Base-by-base conservation (phyloP, 371 early-diverging fungal species). In the Rhizopus delemar region DNA sequence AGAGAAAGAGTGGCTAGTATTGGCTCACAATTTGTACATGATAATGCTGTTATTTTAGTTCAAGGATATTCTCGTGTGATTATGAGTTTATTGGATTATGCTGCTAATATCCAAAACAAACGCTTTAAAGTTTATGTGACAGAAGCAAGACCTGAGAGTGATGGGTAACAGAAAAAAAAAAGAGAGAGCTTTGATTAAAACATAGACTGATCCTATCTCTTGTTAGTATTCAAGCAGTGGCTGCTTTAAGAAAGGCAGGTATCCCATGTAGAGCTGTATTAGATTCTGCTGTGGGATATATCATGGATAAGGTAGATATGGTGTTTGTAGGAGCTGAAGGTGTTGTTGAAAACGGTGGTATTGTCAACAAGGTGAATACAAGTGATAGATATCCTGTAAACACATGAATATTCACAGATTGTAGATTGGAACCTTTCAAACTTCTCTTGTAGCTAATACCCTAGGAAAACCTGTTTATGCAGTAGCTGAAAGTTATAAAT, bases 301-400 rank as follows among this genome's bases (percentile, higher is more conserved):
- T 93, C 57, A 94, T 98, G 83, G 92, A 92, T 63, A 89, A 93
- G 69, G 92, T 95, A 13, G 94, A 96, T 68, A 81, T 93, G 85
- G 95, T 96, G 0, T 85, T 97, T 63, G 96, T 96, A 34, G 99
- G 99, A 7, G 99, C 97, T 11, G 99, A 98, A 75, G 99, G 93
- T 38, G 95, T 98, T 3, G 95, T 94, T 5, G 95, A 96, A 74
- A 98, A 95, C 67, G 99, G 99, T 33, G 99, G 99, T 5, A 70
- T 98, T 48, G 91, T 98, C 66, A 98, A 97, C 70, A 91, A 93
- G 77, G 88, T 90, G 63, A 71, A 71, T 31, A 59, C 45, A n/a
- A 32, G 7, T 22, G 6, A 54, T 31, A 38, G 51, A 43, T 2
- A 41, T 13, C n/a, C 2, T 49, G 46, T 33, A 33, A 29, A 11